phyloP scores from a whole-genome alignment of 2,329 filamentous ascomycete species.

The Botrytis elliptica region DNA sequence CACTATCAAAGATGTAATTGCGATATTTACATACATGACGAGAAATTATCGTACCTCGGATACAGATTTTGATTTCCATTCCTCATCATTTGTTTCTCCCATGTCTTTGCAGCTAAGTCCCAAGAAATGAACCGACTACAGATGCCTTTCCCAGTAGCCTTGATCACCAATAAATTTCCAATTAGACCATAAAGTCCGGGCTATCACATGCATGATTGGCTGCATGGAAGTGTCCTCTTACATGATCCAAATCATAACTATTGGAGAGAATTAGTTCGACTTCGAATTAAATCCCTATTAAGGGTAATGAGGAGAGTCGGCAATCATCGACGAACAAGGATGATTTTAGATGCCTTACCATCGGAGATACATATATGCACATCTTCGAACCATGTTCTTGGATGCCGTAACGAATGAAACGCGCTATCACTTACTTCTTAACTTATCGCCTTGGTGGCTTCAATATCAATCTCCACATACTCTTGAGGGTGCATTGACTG shows the following conservation, averaged over 20 bases:
- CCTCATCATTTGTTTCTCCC: neutral
- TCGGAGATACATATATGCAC: neutral
- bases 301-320: neutral
- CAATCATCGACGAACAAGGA: neutral
- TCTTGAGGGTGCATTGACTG: neutral
- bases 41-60: neutral
- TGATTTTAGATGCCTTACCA: neutral
- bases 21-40: neutral
- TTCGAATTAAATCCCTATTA: neutral
- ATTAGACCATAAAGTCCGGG: neutral
- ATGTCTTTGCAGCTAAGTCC: neutral
- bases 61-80: neutral
- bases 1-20: neutral
- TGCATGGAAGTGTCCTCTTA: neutral
- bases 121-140: neutral
- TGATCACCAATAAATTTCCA: neutral
- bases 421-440: neutral
- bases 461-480: neutral
- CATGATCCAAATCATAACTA: neutral
- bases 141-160: neutral
- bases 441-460: neutral
- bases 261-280: neutral
- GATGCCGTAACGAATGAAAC: neutral
- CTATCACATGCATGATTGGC: neutral
- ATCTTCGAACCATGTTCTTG: neutral